Percentiles rank a stretch among this genome's conserved stretches.
These are phyloP conservation scores for Halophytophthora polymorphica DNA, from an alignment of 352 stramenopile species.

Conservation along the genomic window DNA sequence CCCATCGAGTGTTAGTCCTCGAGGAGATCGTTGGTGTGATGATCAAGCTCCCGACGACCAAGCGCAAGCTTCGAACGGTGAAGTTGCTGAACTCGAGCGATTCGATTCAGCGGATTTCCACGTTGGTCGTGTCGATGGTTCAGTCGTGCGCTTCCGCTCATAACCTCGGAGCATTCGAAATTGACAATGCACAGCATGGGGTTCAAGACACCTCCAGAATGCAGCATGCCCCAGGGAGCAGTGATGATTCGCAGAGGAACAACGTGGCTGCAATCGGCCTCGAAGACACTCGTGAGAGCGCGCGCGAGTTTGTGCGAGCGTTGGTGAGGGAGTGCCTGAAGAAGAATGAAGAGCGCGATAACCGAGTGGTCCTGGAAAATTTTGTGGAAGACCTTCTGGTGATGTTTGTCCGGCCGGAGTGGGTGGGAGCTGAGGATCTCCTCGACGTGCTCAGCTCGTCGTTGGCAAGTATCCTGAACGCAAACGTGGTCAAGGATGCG, in stretches of 20 bases:
- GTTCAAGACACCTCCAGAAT: conserved; percentile 12
- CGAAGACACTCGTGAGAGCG: conserved; percentile 34
- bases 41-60: conserved; percentile 70
- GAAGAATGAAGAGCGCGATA: conserved; percentile 76
- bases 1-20: conserved; percentile 58
- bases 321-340: conserved; percentile 79
- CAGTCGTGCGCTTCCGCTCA: conserved; percentile 37
- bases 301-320: conserved; percentile 37
- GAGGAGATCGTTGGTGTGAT: conserved; percentile 73
- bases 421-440: conserved; percentile 68
- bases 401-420: conserved; percentile 82
- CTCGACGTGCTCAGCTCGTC: conserved; percentile 66
- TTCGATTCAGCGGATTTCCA: conserved; percentile 68
- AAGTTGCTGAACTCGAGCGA: conserved; percentile 54
- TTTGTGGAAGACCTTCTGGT: conserved; percentile 81
- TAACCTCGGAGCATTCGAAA: conserved; percentile 5
- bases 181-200: conserved; percentile 3
- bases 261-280: conserved; percentile 13
- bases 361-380: conserved; percentile 74
- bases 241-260: conserved; percentile 10
- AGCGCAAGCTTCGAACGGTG: conserved; percentile 65
- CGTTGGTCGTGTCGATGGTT: conserved; percentile 58
- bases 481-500: conserved; percentile 48
- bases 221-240: conserved; percentile 16
- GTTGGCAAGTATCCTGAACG: conserved; percentile 59